Conservation (phyloP, 768 basidiomycete genomes). For the Lactarius quietus region DNA sequence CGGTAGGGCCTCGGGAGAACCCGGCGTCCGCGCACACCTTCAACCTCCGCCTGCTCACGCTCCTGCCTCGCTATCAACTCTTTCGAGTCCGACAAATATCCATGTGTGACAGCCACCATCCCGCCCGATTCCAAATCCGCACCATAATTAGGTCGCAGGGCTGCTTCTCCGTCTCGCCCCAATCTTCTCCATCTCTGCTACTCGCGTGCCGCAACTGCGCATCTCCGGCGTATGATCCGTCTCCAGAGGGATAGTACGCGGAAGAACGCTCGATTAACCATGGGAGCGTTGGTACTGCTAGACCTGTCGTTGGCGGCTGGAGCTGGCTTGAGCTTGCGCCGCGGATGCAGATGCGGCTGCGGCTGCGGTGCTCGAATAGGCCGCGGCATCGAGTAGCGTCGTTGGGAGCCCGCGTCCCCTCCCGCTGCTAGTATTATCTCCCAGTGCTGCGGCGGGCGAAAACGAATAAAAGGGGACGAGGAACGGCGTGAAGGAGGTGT, state of each 20-base stretch:
- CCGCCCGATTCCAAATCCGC: not conserved
- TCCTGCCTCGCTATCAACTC: not conserved
- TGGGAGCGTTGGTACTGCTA: no score
- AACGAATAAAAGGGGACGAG: not conserved
- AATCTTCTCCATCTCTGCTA: not conserved
- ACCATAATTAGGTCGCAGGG: not conserved
- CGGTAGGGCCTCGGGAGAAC: not conserved
- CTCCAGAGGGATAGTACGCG: not conserved
- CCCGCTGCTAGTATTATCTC: not conserved
- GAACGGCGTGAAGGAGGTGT: not conserved
- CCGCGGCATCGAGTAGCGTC: not conserved
- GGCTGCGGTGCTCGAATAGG: not conserved
- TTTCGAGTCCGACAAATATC: conserved; percentile 7
- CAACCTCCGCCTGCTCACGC: not conserved
- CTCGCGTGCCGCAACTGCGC: not conserved
- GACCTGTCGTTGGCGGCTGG: no score
- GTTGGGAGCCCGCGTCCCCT: not conserved
- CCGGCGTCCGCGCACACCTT: not conserved
- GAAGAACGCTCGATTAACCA: not conserved
- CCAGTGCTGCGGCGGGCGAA: not conserved
- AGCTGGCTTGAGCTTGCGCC: no score
- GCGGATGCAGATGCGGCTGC: no score
- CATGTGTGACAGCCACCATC: not conserved
- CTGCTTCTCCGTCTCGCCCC: not conserved
- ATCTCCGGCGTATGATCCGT: not conserved